Conservation (phyloP, 495 filamentous ascomycete species). For the Cercophora samala region DNA sequence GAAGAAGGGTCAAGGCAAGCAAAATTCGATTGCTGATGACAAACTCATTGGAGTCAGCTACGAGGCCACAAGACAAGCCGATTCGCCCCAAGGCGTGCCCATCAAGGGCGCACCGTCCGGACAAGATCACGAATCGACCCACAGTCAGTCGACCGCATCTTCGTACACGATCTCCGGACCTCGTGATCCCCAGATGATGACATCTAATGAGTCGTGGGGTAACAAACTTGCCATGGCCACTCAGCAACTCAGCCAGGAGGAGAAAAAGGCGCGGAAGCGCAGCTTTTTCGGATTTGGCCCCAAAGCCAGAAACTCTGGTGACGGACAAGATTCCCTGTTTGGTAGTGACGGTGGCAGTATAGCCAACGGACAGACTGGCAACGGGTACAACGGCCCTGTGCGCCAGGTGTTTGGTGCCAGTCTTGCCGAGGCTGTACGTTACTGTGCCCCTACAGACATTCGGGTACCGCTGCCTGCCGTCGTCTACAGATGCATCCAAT, state of each 20-base stretch:
- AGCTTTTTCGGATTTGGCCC: constrained; percentile 90
- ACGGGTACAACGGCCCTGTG: constrained; percentile 54
- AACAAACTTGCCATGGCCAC: constrained; percentile 56
- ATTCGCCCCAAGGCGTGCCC: constrained; percentile 42
- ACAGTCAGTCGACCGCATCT: constrained; percentile 36
- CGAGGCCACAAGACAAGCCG: constrained; percentile 72
- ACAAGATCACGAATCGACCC: constrained; percentile 28
- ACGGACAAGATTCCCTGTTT: constrained; percentile 48
- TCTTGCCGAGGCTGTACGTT: constrained; percentile 80
- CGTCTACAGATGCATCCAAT: constrained; percentile 94
- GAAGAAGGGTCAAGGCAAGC: constrained; percentile 52
- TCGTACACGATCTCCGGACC: constrained; percentile 77
- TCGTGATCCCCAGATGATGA: constrained; percentile 80
- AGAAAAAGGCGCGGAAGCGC: constrained; percentile 79
- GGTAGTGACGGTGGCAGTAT: constrained; percentile 33
- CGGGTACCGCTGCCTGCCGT: constrained; percentile 82
- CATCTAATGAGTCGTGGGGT: constrained; percentile 84
- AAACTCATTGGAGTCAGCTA: constrained; percentile 78
- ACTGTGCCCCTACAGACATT: constrained; percentile 67
- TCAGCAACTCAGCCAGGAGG: constrained; percentile 55
- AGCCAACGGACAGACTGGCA: constrained; percentile 23
- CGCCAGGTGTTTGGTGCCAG: constrained; percentile 83
- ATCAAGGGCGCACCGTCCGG: constrained; percentile 17
- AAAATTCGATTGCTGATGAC: constrained; percentile 40
- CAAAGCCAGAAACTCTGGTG: constrained; percentile 48